phyloP scores from a whole-genome alignment of 2,329 filamentous ascomycete genomes.

The Phialophora expanda region DNA sequence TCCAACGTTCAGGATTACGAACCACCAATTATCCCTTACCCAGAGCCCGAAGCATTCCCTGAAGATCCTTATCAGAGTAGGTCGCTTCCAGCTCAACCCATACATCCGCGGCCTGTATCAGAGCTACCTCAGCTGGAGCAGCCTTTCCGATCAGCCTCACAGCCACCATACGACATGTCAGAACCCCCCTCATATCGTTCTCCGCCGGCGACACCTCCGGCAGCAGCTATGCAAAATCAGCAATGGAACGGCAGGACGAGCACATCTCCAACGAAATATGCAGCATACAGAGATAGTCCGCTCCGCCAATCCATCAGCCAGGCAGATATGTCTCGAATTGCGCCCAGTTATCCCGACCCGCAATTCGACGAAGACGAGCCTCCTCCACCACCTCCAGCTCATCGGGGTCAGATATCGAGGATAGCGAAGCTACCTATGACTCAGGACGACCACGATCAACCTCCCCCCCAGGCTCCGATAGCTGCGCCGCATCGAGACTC shows the following conservation, averaged over 20 bases:
- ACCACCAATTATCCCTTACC: not conserved
- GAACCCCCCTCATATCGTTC: conserved; percentile 26
- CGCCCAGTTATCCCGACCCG: conserved; percentile 29
- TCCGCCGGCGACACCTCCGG: conserved; percentile 23
- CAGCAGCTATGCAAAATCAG: conserved; percentile 19
- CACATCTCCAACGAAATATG: conserved; percentile 37
- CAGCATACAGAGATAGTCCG: conserved; percentile 41
- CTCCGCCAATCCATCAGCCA: conserved; percentile 41
- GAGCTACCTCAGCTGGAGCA: not conserved
- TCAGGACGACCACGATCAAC: conserved; percentile 27
- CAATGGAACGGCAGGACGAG: conserved; percentile 35
- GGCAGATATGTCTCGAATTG: conserved; percentile 35
- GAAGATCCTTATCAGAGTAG: conserved; percentile 40
- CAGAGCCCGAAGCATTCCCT: conserved; percentile 9
- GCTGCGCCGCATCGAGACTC: conserved; percentile 28
- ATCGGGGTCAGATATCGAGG: conserved; percentile 37
- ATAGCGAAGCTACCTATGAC: not conserved
- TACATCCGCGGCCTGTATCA: conserved; percentile 59
- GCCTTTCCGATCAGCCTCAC: conserved; percentile 11
- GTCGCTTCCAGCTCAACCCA: conserved; percentile 53
- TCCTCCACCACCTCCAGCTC: conserved; percentile 45
- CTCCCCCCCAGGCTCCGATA: conserved; percentile 24
- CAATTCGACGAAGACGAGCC: conserved; percentile 39
- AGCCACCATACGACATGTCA: conserved; percentile 16
- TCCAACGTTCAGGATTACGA: conserved; percentile 17